Conservation (phyloP, 495 filamentous ascomycete genomes). For the Usnea hakonensis region DNA sequence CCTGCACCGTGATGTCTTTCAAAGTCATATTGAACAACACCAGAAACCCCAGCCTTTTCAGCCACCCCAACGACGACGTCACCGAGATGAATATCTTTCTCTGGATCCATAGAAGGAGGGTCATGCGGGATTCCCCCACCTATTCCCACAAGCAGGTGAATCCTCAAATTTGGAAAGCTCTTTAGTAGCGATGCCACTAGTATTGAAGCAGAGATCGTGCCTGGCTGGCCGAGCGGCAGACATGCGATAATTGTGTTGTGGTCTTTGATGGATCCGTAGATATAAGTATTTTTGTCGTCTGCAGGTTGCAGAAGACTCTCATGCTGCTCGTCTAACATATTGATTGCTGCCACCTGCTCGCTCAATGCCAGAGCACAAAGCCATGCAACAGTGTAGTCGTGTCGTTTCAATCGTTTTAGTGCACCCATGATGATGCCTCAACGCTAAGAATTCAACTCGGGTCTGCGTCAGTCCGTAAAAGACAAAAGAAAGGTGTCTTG, state of each 20-base stretch:
- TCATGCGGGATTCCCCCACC: conserved; percentile 18
- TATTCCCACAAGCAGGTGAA: conserved; percentile 38
- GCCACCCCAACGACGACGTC: conserved; percentile 39
- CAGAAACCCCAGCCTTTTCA: conserved; percentile 20
- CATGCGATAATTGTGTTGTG: conserved; percentile 35
- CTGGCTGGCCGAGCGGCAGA: conserved; percentile 28
- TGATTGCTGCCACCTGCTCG: conserved; percentile 23
- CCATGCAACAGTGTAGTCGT: conserved; percentile 27
- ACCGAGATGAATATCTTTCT: conserved; percentile 34
- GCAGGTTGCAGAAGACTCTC: conserved; percentile 5
- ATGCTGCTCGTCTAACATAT: conserved; percentile 24
- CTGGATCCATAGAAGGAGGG: conserved; percentile 8
- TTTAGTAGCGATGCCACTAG: conserved; percentile 27
- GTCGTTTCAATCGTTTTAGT: no score
- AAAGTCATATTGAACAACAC: conserved; percentile 28
- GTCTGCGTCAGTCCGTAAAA: neutral
- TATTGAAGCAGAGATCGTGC: conserved; percentile 27
- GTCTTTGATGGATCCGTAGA: conserved; percentile 26
- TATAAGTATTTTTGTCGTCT: conserved; percentile 30
- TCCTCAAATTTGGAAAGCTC: conserved; percentile 33
- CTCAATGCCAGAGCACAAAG: conserved; percentile 24
- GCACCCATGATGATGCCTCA: neutral
- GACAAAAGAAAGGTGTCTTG: neutral
- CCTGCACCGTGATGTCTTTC: neutral
- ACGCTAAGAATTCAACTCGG: no score